Conservation (phyloP, 2,329 filamentous ascomycete species). For the Coleophoma eucalyptorum region DNA sequence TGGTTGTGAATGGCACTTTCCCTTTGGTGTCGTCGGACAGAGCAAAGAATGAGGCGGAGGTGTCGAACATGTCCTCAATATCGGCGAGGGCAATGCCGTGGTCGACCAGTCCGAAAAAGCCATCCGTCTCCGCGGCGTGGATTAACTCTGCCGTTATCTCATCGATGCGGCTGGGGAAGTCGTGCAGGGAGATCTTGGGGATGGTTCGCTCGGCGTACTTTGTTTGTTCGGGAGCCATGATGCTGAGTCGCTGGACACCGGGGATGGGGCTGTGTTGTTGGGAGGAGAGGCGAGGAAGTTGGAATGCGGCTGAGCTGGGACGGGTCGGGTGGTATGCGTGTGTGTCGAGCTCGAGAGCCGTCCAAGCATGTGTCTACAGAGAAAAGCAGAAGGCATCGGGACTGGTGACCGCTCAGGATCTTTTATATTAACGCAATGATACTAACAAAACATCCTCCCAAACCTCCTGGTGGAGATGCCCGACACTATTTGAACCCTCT, state of each 20-base stretch:
- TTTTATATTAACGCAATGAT: background rate
- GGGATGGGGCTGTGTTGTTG: too few relatives aligned
- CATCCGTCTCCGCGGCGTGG: constrained; percentile 50
- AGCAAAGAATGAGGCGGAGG: constrained; percentile 44
- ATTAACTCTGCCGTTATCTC: constrained; percentile 49
- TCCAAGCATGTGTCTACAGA: background rate
- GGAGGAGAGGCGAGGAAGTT: background rate
- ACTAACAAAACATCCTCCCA: background rate
- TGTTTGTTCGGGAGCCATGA: constrained; percentile 6
- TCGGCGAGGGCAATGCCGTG: constrained; percentile 38
- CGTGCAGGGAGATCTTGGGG: constrained; percentile 45
- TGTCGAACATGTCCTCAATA: constrained; percentile 36
- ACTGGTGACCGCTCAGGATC: background rate
- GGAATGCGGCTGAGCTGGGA: background rate
- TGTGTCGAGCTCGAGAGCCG: background rate
- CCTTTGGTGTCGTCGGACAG: constrained; percentile 44
- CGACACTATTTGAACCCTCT: background rate
- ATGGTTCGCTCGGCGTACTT: constrained; percentile 20
- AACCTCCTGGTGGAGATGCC: background rate
- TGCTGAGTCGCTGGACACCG: background rate
- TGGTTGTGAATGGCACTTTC: constrained; percentile 43
- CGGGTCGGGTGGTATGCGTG: background rate
- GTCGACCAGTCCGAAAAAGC: constrained; percentile 53
- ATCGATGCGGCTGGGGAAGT: constrained; percentile 49
- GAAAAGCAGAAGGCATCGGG: background rate